Evolutionary conservation across 1,139 yeast genomes (phyloP).

Genomic region (Suzukiozyma palmioleophila): DNA sequence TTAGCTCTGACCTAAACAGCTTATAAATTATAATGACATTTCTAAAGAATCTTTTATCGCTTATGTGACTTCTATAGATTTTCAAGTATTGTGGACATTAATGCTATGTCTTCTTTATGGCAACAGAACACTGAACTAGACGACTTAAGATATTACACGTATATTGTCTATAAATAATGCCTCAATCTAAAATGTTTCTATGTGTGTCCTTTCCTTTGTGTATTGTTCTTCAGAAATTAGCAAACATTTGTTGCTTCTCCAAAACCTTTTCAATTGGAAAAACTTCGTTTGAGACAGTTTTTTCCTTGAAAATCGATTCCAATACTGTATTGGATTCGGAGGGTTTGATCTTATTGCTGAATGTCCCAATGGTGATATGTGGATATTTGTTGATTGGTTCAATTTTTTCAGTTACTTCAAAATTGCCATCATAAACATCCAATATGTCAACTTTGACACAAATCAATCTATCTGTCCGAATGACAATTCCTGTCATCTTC

Average conservation of each 20-base stretch:
- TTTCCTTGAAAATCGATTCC: conserved; percentile 1
- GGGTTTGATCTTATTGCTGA: conserved; percentile 44
- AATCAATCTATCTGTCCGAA: conserved; percentile 47
- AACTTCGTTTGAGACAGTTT: neutral
- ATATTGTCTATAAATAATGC: too few species aligned
- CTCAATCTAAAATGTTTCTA: too few species aligned
- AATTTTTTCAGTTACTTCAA: conserved; percentile 16
- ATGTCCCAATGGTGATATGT: conserved; percentile 78
- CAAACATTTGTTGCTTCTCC: conserved; percentile 17
- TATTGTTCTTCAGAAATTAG: conserved; percentile 7
- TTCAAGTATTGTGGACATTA: too few species aligned
- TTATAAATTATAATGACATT: too few species aligned
- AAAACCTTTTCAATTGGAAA: conserved; percentile 6
- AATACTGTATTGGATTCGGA: conserved; percentile 26
- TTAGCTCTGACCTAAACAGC: too few species aligned
- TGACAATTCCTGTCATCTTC: conserved; percentile 39
- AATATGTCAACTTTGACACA: conserved; percentile 51
- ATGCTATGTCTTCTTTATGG: too few species aligned
- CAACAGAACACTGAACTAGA: too few species aligned
- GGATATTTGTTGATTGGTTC: conserved; percentile 42
- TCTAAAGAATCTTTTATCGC: too few species aligned
- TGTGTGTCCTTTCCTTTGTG: neutral
- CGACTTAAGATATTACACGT: too few species aligned
- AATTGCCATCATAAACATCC: conserved; percentile 18
- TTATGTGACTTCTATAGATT: too few species aligned